Percentiles rank a stretch among this genome's conserved stretches.
These are phyloP conservation scores for Thielaviopsis euricoi DNA, from an alignment of 2,329 filamentous ascomycete species.

Conservation along the genomic window DNA sequence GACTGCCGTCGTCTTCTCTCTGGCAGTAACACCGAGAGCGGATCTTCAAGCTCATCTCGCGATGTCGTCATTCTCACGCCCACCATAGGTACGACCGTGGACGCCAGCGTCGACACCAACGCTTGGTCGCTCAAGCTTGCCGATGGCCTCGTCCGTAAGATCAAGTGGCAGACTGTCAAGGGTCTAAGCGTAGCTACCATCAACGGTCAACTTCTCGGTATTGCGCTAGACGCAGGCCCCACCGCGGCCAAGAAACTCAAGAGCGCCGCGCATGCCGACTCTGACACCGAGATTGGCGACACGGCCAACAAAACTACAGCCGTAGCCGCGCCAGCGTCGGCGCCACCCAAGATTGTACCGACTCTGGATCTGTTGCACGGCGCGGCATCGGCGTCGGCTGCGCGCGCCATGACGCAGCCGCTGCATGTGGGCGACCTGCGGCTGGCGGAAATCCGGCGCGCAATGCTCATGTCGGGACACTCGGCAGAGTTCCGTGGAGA, in stretches of 20 bases:
- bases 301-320: background rate
- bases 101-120: slow-evolving; percentile 94
- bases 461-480: slow-evolving; percentile 70
- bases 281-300: slow-evolving; percentile 12
- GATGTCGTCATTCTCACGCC: slow-evolving; percentile 71
- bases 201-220: slow-evolving; percentile 47
- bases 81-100: slow-evolving; percentile 51
- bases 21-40: slow-evolving; percentile 26
- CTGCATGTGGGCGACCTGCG: slow-evolving; percentile 89
- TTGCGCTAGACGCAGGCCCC: slow-evolving; percentile 16
- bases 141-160: slow-evolving; percentile 63
- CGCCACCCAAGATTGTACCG: slow-evolving; percentile 23
- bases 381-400: slow-evolving; percentile 53
- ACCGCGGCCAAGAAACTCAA: slow-evolving; percentile 8
- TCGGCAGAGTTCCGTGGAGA: slow-evolving; percentile 86
- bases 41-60: slow-evolving; percentile 14
- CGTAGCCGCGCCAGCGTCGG: slow-evolving; percentile 13
- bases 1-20: slow-evolving; percentile 58
- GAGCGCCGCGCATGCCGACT: slow-evolving; percentile 11
- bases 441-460: slow-evolving; percentile 69
- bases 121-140: slow-evolving; percentile 91
- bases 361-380: slow-evolving; percentile 42
- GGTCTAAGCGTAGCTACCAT: slow-evolving; percentile 86
- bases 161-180: slow-evolving; percentile 90
- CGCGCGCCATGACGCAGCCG: slow-evolving; percentile 48